A percentile compares a stretch with the other conserved stretches of the same genome.
phyloP scores from a whole-genome alignment of 768 basidiomycete genomes.

The Kwoniella botswanensis region DNA sequence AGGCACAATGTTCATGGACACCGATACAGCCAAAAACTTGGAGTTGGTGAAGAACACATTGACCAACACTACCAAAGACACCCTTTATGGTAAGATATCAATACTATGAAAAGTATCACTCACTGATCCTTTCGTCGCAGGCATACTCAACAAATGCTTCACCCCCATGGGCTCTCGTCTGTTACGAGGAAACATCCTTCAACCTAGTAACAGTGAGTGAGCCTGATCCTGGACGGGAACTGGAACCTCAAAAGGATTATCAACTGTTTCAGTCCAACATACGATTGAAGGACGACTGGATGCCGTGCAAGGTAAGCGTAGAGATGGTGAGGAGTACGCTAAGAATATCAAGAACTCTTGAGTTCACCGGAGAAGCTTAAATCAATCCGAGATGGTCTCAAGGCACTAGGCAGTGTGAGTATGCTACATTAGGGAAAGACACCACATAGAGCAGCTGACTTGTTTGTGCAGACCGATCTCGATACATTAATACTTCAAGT shows the following conservation, averaged over 20 bases:
- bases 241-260: neutral
- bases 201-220: conserved; percentile 73
- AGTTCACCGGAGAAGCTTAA: neutral
- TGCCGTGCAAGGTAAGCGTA: conserved; percentile 72
- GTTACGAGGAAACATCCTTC: conserved; percentile 76
- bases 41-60: conserved; percentile 83
- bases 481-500: conserved; percentile 74
- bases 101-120: neutral
- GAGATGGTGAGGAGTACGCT: neutral
- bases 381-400: neutral
- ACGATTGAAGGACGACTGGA: conserved; percentile 81
- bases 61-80: conserved; percentile 67
- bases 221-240: conserved; percentile 4
- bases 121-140: conserved; percentile 31
- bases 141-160: conserved; percentile 70
- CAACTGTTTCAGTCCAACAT: conserved; percentile 18
- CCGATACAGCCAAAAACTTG: conserved; percentile 82
- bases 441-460: conserved; percentile 18
- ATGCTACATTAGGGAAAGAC: conserved; percentile 8
- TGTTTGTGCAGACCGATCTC: conserved; percentile 69
- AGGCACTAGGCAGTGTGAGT: conserved; percentile 1
- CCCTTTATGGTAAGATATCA: conserved; percentile 70
- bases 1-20: conserved; percentile 94
- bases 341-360: conserved; percentile 6
- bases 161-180: conserved; percentile 89